Conservation (phyloP, 768 basidiomycete genomes). For the Termitomyces sp. region DNA sequence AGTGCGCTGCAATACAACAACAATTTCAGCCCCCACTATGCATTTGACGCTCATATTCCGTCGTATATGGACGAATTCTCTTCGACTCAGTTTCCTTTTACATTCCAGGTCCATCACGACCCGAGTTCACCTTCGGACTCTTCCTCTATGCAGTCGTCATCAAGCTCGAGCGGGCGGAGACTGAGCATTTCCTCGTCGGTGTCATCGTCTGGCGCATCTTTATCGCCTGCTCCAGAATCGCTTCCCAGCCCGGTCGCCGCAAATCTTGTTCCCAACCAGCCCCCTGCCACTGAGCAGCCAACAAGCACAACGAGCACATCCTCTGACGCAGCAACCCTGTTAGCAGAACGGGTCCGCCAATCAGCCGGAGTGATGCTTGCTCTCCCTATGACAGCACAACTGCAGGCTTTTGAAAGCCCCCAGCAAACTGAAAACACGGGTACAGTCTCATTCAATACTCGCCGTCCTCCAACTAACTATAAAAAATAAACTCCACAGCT, state of each 20-base stretch:
- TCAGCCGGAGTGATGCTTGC: slow-evolving; percentile 55
- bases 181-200: slow-evolving; percentile 54
- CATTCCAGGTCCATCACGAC: slow-evolving; percentile 28
- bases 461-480: not conserved
- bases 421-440: slow-evolving; percentile 16
- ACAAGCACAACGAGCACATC: slow-evolving; percentile 3
- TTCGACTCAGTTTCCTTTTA: slow-evolving; percentile 33
- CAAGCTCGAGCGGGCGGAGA: slow-evolving; percentile 29
- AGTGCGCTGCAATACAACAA: slow-evolving; percentile 46
- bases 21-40: slow-evolving; percentile 20
- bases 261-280: slow-evolving; percentile 5
- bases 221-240: slow-evolving; percentile 46
- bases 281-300: slow-evolving; percentile 10
- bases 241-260: slow-evolving; percentile 22
- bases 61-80: slow-evolving; percentile 16
- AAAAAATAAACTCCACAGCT: slow-evolving; percentile 10
- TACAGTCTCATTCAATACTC: slow-evolving; percentile 10
- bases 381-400: slow-evolving; percentile 36
- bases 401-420: slow-evolving; percentile 24
- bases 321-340: slow-evolving; percentile 22
- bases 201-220: slow-evolving; percentile 51
- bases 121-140: slow-evolving; percentile 26
- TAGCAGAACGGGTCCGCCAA: slow-evolving; percentile 48
- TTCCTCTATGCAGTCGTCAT: slow-evolving; percentile 19
- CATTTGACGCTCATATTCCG: slow-evolving; percentile 19